These are phyloP conservation scores for Spergularia bocconei DNA, from an alignment of 148 eudicot genomes.

Conservation along the genomic window DNA sequence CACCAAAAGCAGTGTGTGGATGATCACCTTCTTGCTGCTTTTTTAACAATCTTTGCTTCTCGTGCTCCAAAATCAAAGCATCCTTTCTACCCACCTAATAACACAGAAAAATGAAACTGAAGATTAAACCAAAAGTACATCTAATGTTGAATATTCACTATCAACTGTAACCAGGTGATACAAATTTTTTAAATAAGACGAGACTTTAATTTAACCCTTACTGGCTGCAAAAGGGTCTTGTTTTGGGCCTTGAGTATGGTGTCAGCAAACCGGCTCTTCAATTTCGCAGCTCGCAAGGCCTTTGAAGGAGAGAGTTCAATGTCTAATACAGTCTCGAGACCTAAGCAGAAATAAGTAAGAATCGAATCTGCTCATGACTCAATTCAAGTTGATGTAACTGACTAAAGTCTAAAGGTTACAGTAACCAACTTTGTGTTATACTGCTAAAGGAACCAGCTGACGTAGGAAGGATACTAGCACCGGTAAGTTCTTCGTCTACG, in stretches of 20 bases:
- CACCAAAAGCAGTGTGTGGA: background rate
- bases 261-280: constrained; percentile 76
- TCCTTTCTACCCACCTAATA: constrained; percentile 44
- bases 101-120: background rate
- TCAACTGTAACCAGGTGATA: background rate
- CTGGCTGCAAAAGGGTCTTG: constrained; percentile 44
- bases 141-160: background rate
- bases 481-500: constrained; percentile 36
- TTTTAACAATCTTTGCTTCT: constrained; percentile 51
- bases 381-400: background rate
- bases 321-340: constrained; percentile 34
- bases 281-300: constrained; percentile 77
- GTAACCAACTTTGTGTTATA: constrained; percentile 40
- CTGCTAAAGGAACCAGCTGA: constrained; percentile 22
- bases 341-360: constrained; percentile 28
- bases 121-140: background rate
- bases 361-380: background rate
- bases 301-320: constrained; percentile 56
- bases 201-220: constrained; percentile 26
- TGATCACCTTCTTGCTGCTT: constrained; percentile 57
- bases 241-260: constrained; percentile 69
- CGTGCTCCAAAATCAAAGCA: constrained; percentile 42
- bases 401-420: background rate
- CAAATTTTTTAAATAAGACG: too few species aligned
- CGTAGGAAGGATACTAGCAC: constrained; percentile 18